Base-by-base conservation (phyloP, 768 basidiomycete genomes). In the Amanita brunnescens region DNA sequence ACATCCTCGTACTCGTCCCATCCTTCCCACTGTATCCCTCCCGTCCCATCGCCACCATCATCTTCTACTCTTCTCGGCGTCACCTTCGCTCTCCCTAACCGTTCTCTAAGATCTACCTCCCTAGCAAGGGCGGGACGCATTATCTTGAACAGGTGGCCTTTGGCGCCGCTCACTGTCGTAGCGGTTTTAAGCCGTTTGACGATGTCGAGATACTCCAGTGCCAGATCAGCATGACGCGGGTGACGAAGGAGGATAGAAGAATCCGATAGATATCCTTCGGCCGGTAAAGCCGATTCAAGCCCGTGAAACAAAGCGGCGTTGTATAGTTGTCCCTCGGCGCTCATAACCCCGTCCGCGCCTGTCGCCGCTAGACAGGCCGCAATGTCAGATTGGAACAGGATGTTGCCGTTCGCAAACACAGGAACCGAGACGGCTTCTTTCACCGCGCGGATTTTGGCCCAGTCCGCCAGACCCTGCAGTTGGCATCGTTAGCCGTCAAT, bases 321-420 rank as follows among this genome's bases (percentile, higher is more conserved):
- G 64, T 96, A 96, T 0, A 99, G 72, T 55, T 94, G 85, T 0
- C 91, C 94, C 69, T 96, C 96, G 1, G 94, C 96, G 38, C 82
- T 85, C 93, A 97, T 96, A 52, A 98, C 83, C 0, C 82, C 95
- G 60, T 96, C 92, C 5, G 82, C 86, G 12, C 92, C 91, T 0
- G 96, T 99, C 44, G 79, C 78, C 20, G 78, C 76, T 29, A 99
- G 69, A 64, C 93, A 97, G 9, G 72, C 70, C 46, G 76, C 74
- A 42, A 97, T 79, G 65, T 98, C 94, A n/a, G 80, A 75, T 39
- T 85, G 78, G 64, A 84, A 91, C 10, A 97, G 81, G 53, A 97
- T 80, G 64, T 97, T 98, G 24, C 96, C 96, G 65, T 99, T 99
- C 0, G 95, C 94, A 63, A 99, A 90, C 3, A 99, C 93, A 2